Evolutionary conservation across 441 rosid species (phyloP).

Genomic region (Viola pubescens): DNA sequence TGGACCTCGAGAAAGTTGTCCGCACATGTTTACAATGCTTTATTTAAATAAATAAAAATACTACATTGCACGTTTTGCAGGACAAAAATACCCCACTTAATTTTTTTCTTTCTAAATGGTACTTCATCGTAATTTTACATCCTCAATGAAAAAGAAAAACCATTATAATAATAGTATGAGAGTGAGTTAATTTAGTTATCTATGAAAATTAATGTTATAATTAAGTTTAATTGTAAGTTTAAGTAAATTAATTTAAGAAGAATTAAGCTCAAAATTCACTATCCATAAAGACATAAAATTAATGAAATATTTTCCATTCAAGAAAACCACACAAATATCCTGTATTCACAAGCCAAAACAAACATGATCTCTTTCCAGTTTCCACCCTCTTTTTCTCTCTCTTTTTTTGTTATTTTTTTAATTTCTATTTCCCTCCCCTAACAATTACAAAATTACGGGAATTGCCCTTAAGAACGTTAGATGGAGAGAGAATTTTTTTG

Average conservation of each 20-base stretch:
- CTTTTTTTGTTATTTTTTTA: not conserved
- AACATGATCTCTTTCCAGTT: not conserved
- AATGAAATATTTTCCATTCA: not conserved
- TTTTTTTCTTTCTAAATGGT: too few species aligned
- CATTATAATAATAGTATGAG: too few species aligned
- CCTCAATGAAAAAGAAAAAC: too few species aligned
- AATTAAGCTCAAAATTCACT: not conserved
- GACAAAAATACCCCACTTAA: too few species aligned
- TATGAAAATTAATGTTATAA: too few species aligned
- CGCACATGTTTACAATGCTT: too few species aligned
- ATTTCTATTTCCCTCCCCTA: not conserved
- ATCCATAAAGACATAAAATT: not conserved
- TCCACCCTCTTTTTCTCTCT: not conserved
- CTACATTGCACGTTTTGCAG: too few species aligned
- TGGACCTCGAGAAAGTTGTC: too few species aligned
- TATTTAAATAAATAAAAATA: too few species aligned
- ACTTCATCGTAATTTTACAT: too few species aligned
- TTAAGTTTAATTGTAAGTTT: too few species aligned
- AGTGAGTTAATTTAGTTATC: too few species aligned
- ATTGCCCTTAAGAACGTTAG: not conserved
- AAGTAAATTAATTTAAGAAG: not conserved
- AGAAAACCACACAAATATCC: conserved; percentile 3
- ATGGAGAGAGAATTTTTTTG: not conserved
- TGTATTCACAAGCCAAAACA: conserved; percentile 16
- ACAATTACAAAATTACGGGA: conserved; percentile 7